Evolutionary conservation across 2,329 filamentous ascomycete genomes (phyloP).

Genomic region (Pseudogymnoascus verrucosus): DNA sequence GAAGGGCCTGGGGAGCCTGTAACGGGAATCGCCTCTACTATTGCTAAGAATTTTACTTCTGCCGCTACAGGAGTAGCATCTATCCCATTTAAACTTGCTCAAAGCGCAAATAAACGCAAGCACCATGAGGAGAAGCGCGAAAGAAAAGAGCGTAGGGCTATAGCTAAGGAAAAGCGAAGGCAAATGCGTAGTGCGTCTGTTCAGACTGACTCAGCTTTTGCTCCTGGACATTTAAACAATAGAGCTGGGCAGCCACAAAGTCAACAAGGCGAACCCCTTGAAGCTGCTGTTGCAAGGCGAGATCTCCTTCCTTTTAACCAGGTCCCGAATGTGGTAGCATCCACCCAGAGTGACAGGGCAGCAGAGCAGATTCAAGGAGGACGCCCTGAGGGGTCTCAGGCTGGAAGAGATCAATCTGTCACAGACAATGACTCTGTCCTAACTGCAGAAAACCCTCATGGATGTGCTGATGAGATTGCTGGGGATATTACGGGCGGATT

Average conservation of each 20-base stretch:
- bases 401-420: background rate
- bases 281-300: background rate
- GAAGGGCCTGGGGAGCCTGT: slow-evolving; percentile 67
- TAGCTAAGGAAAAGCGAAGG: slow-evolving; percentile 12
- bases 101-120: slow-evolving; percentile 46
- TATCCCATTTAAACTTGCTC: slow-evolving; percentile 54
- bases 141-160: slow-evolving; percentile 27
- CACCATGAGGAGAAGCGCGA: slow-evolving; percentile 39
- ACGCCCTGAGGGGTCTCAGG: background rate
- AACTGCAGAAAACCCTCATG: slow-evolving; percentile 19
- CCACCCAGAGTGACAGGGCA: background rate
- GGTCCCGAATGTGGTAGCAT: background rate
- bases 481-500: slow-evolving; percentile 19
- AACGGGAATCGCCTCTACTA: slow-evolving; percentile 54
- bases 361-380: background rate
- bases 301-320: background rate
- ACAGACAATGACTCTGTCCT: slow-evolving; percentile 11
- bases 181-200: background rate
- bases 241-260: background rate
- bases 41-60: slow-evolving; percentile 50
- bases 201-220: background rate
- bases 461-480: slow-evolving; percentile 20
- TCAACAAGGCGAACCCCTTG: slow-evolving; percentile 9
- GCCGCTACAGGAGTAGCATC: slow-evolving; percentile 55
- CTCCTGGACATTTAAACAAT: background rate